Evolutionary conservation across 306 rosid species (phyloP), one percentile per base, ranked within the genome.

Genomic region (Cucurbita argyrosperma): DNA sequence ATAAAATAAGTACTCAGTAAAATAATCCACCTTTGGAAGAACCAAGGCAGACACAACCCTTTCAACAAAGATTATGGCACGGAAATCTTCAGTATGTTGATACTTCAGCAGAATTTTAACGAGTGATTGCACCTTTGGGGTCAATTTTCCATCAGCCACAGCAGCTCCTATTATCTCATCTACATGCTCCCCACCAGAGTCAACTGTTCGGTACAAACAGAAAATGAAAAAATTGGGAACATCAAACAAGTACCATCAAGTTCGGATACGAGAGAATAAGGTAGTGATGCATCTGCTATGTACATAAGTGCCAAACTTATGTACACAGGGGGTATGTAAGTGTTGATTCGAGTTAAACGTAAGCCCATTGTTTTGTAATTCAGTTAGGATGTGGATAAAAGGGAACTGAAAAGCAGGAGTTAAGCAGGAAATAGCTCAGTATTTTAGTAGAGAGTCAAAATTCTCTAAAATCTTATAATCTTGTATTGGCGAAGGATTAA

Each of bases 121-220:
- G 56, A 94, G 89, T 16, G 99, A 95, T 82, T 94, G 99, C 83
- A 94, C 99, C 83, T 91, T 94, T 40, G 99, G 99, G 37, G 99
- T 94, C 84, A 94, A 95, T 82, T 94, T 91, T 80, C 99, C 99
- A 85, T 91, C 99, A 74, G 99, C 99, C 61, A 94, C 97, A 60
- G 99, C 99, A 82, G 99, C 99, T 80, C 99, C 99, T 83, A 89
- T 91, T 79, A 89, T 77, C 81, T 79, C 92, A 82, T 94, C 99
- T 80, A 91, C 97, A 66, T 94, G 99, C 90, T 94, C 99, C 82
- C 99, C 99, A 30, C 96, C 97, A 71, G 99, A 94, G 75, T 87
- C 96, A 72, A 91, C 99, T 64, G 10, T 64, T 64, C 89, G 74
- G 49, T 63, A 80, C 70, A 69, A 74, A 57, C 49, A 75, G 13